Evolutionary conservation across 805 yeast genomes (phyloP).

Genomic region (Nakazawaea ernobii): DNA sequence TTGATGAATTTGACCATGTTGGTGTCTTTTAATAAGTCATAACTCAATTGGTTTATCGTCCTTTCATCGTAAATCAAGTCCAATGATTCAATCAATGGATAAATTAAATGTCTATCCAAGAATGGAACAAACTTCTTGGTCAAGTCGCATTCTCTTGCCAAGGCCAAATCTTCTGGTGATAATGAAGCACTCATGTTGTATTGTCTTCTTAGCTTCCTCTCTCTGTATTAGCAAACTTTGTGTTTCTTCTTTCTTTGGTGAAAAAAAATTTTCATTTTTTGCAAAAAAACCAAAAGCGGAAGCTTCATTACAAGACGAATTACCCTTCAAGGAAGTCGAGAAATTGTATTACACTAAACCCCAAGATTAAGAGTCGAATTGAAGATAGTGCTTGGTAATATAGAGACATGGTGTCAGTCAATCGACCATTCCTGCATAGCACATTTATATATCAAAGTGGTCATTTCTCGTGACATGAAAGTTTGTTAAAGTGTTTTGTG

Average conservation of each 20-base stretch:
- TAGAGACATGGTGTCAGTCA: too few relatives aligned
- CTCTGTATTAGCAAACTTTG: not conserved
- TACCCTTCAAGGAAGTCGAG: not conserved
- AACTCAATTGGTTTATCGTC: slow-evolving; percentile 41
- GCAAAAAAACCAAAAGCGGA: not conserved
- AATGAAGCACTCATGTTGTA: slow-evolving; percentile 11
- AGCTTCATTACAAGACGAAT: not conserved
- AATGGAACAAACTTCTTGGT: slow-evolving; percentile 50
- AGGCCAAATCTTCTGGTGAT: slow-evolving; percentile 29
- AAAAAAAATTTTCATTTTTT: slow-evolving; percentile 1
- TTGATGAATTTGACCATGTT: slow-evolving; percentile 47
- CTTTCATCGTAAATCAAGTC: slow-evolving; percentile 38
- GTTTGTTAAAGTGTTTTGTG: too few relatives aligned
- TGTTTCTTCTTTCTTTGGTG: not conserved
- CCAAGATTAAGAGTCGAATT: too few relatives aligned
- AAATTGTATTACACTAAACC: too few relatives aligned
- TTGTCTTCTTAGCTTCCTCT: not conserved
- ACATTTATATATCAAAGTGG: too few relatives aligned
- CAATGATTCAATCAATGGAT: slow-evolving; percentile 45
- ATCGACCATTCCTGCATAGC: too few relatives aligned
- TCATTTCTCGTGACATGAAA: too few relatives aligned
- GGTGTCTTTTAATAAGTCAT: slow-evolving; percentile 50
- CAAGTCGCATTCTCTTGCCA: slow-evolving; percentile 47
- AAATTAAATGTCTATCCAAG: slow-evolving; percentile 56
- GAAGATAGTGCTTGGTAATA: too few relatives aligned